Conservation (phyloP, 1,139 yeast genomes). For the Eremothecium sinecaudum region DNA sequence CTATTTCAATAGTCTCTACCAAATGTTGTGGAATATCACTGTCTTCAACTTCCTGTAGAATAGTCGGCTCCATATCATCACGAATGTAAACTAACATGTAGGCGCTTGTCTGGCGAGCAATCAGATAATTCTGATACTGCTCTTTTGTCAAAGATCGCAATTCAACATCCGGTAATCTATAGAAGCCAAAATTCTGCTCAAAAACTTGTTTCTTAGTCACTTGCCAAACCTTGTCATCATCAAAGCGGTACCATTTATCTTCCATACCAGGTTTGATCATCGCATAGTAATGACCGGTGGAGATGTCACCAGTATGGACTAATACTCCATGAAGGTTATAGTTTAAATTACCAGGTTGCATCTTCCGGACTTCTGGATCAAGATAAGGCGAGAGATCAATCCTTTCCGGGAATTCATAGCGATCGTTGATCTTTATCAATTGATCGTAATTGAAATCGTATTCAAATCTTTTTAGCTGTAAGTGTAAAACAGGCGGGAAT, state of each 20-base stretch:
- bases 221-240: conserved; percentile 87
- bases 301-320: conserved; percentile 91
- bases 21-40: conserved; percentile 62
- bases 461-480: conserved; percentile 89
- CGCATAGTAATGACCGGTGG: conserved; percentile 94
- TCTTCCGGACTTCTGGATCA: conserved; percentile 47
- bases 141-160: conserved; percentile 43
- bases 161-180: conserved; percentile 42
- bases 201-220: conserved; percentile 79
- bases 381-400: conserved; percentile 75
- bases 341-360: conserved; percentile 52
- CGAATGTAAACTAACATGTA: conserved; percentile 93
- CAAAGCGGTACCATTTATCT: conserved; percentile 81
- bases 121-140: conserved; percentile 54
- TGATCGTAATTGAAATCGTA: conserved; percentile 87
- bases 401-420: conserved; percentile 78
- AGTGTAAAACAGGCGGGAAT: conserved; percentile 87
- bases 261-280: conserved; percentile 72
- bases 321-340: conserved; percentile 86
- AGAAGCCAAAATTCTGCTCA: conserved; percentile 87
- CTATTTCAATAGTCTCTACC: conserved; percentile 53
- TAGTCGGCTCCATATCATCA: conserved; percentile 46
- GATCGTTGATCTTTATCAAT: conserved; percentile 84
- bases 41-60: conserved; percentile 52
- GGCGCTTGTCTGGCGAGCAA: conserved; percentile 83